A percentile compares a stretch with the other conserved stretches of the same genome.
Evolutionary conservation across 768 basidiomycete genomes (phyloP).

Genomic region (Lyophyllum decastes): DNA sequence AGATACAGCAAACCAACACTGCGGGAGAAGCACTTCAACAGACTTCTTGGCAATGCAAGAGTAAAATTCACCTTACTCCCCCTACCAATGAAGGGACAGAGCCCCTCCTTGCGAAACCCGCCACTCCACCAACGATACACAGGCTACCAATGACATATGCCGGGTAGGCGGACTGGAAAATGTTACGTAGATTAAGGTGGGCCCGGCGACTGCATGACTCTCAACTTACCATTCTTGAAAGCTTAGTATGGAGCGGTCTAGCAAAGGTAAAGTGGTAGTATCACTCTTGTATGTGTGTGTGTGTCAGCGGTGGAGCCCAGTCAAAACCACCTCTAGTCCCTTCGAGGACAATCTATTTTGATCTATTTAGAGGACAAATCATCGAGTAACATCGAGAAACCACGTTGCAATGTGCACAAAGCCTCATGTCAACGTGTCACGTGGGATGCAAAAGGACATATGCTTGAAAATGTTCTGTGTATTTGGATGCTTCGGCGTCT

Average conservation of each 20-base stretch:
- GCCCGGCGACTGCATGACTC: too few relatives aligned
- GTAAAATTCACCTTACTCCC: conserved; percentile 63
- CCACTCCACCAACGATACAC: conserved; percentile 76
- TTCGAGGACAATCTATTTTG: too few relatives aligned
- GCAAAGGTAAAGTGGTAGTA: neutral
- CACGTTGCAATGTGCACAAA: too few relatives aligned
- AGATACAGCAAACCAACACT: conserved; percentile 81
- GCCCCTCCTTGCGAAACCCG: conserved; percentile 69
- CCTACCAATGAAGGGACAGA: conserved; percentile 85
- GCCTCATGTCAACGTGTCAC: too few relatives aligned
- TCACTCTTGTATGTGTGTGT: neutral
- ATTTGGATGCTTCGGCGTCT: too few relatives aligned
- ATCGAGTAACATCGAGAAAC: too few relatives aligned
- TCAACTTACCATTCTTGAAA: neutral
- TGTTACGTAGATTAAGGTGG: neutral
- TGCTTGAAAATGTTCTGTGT: too few relatives aligned
- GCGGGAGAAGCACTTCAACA: neutral
- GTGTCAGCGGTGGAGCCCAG: too few relatives aligned
- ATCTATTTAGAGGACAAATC: too few relatives aligned
- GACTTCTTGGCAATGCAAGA: neutral
- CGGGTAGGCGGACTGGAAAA: conserved; percentile 72
- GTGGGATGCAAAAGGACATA: too few relatives aligned
- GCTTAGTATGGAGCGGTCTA: neutral
- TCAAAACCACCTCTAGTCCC: neutral
- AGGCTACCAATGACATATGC: conserved; percentile 76